A percentile compares a stretch with the other conserved stretches of the same genome.
Evolutionary conservation across 1,284 basidiomycete species (phyloP).

Genomic region (Pseudozyma sp.): DNA sequence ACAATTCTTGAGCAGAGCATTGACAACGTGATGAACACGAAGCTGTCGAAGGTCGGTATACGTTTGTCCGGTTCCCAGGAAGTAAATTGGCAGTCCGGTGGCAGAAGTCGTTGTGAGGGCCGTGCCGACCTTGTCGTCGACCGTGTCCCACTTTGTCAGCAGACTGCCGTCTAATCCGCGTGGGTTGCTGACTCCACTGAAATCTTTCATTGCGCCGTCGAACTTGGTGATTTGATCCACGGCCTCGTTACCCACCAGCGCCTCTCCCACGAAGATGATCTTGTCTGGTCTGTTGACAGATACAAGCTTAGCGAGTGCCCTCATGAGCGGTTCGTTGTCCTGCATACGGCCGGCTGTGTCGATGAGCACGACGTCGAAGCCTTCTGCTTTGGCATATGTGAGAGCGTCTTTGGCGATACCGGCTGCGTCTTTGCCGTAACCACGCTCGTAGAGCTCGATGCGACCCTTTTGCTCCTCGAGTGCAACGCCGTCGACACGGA

Average conservation of each 20-base stretch:
- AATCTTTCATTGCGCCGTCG: constrained; percentile 65
- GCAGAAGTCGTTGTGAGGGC: constrained; percentile 64
- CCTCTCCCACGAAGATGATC: constrained; percentile 69
- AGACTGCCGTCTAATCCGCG: constrained; percentile 66
- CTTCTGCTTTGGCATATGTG: constrained; percentile 57
- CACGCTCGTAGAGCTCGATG: constrained; percentile 94
- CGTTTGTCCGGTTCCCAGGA: constrained; percentile 67
- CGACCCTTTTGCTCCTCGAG: constrained; percentile 74
- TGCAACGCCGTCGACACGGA: constrained; percentile 70
- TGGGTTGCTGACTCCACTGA: constrained; percentile 64
- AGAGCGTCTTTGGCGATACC: constrained; percentile 97
- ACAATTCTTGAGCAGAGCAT: constrained; percentile 66
- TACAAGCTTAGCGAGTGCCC: constrained; percentile 67
- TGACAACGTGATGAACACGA: constrained; percentile 66
- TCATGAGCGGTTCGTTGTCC: constrained; percentile 69
- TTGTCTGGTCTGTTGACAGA: constrained; percentile 67
- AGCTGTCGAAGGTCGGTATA: constrained; percentile 67
- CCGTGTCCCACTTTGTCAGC: constrained; percentile 68
- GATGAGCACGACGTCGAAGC: constrained; percentile 67
- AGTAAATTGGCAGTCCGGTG: constrained; percentile 67
- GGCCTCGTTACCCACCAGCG: constrained; percentile 68
- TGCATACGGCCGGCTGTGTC: constrained; percentile 69
- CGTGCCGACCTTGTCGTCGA: constrained; percentile 68
- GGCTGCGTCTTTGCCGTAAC: constrained; percentile 98
- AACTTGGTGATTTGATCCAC: constrained; percentile 68